Evolutionary conservation across 2,329 filamentous ascomycete species (phyloP).

Genomic region (Cryphonectria nitschkei): DNA sequence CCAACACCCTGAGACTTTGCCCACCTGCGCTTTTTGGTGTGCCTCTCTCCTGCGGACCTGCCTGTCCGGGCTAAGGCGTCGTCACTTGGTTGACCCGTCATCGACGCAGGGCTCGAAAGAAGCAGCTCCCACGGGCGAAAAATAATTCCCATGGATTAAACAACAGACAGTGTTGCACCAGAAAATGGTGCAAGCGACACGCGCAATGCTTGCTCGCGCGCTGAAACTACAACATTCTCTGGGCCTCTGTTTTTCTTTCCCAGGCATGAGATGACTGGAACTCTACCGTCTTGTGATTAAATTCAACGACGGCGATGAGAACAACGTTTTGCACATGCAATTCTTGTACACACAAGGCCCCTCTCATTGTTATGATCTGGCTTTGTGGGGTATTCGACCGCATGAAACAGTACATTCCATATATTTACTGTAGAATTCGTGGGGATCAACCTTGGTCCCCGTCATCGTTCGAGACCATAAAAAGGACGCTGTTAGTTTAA

Average conservation of each 20-base stretch:
- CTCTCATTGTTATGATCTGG: not conserved
- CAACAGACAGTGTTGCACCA: not conserved
- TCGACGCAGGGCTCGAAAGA: not conserved
- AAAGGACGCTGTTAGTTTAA: not conserved
- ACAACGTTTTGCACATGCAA: no score
- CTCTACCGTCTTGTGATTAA: not conserved
- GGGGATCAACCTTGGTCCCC: not conserved
- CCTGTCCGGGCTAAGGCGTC: constrained; percentile 1
- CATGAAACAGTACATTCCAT: not conserved
- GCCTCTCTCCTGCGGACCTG: not conserved
- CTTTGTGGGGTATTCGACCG: not conserved
- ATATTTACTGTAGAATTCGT: not conserved
- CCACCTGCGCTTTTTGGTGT: constrained; percentile 11
- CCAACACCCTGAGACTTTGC: not conserved
- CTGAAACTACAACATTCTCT: not conserved
- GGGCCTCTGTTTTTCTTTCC: not conserved
- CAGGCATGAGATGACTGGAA: not conserved
- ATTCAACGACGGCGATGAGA: not conserved
- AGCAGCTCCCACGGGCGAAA: not conserved
- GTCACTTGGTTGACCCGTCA: not conserved
- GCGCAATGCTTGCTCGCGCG: not conserved
- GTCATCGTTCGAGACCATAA: not conserved
- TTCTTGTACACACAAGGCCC: not conserved
- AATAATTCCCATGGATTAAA: not conserved
- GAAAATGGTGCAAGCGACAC: not conserved